These are phyloP conservation scores for Alternaria postmessia DNA, from an alignment of 2,329 filamentous ascomycete genomes.

Conservation along the genomic window DNA sequence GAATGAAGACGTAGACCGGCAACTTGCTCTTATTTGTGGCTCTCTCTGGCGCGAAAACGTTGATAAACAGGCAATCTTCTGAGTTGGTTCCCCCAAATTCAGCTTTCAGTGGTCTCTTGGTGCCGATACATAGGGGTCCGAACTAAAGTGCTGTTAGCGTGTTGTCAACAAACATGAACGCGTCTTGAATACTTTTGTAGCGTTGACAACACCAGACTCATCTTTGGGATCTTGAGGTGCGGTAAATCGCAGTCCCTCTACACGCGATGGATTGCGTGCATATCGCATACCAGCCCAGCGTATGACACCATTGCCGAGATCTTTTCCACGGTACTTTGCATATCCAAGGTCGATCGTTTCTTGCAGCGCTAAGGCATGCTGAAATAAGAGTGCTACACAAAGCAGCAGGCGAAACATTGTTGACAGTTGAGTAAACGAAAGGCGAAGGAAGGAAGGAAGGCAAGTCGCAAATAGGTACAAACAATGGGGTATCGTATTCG, in stretches of 20 bases:
- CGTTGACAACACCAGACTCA: constrained; percentile 59
- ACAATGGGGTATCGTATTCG: constrained; percentile 1
- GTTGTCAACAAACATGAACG: neutral
- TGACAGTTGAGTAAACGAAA: neutral
- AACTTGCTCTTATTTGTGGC: constrained; percentile 44
- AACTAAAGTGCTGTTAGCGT: constrained; percentile 32
- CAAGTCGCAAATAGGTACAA: neutral
- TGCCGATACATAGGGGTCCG: constrained; percentile 46
- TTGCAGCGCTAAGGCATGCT: constrained; percentile 45
- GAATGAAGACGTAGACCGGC: constrained; percentile 53
- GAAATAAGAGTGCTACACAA: constrained; percentile 32
- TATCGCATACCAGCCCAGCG: constrained; percentile 80
- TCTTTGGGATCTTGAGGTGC: constrained; percentile 69
- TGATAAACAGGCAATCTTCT: constrained; percentile 53
- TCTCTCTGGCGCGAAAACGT: constrained; percentile 49
- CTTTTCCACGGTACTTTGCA: constrained; percentile 68
- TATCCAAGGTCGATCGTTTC: constrained; percentile 70
- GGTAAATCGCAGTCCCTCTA: constrained; percentile 63
- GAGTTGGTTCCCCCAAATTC: constrained; percentile 42
- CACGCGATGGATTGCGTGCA: constrained; percentile 56
- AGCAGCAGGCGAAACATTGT: constrained; percentile 36
- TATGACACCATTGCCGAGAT: constrained; percentile 65
- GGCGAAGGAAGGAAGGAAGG: neutral
- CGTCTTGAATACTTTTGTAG: constrained; percentile 45
- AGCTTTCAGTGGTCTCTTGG: constrained; percentile 28